Base-by-base conservation (phyloP, 177 flowering plant genomes). In the Viscum album region DNA sequence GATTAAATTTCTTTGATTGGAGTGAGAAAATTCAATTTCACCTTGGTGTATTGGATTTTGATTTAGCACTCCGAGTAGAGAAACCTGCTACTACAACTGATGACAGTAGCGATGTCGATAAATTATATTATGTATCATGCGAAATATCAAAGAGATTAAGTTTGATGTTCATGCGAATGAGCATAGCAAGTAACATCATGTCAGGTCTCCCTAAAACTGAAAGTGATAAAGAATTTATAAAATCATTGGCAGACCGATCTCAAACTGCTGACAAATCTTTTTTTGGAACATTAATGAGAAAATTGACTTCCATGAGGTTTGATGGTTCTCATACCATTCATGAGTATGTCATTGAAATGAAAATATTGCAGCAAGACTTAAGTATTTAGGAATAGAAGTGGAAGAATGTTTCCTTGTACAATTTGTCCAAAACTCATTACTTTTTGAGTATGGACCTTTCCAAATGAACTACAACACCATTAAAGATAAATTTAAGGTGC, bases 221-320 rank as follows among this genome's bases (percentile, higher is more conserved):
- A 15, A 65, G 29, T 69, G 76, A 69, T 31, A 72, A 67, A 59
- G 78, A 74, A 41, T 71, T 59, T 1, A 26, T 74, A 17, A 34
- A 60, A 19, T 32, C 12, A 64, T 56, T 72, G 1, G 54, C 70
- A 68, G 65, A 71, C 4, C 2, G 30, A 33, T 72, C 66, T 17
- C 60, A 10, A 5, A 19, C 70, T 52, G 62, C 70, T 64, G 74
- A 73, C 30, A 74, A 78, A 58, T 78, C 77, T 0, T 30, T 70
- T 60, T 66, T 30, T 5, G 60, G 67, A 37, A 77, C 70, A 13
- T 30, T 79, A 7, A 75, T 78, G 77, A 66, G 37, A 62, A 37
- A 39, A 24, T 67, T 76, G 0, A 79, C 77, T 41, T 75, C 68
- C 62, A 75, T 37, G 68, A 80, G 73, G 56, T 78, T 68, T 74